A percentile compares a stretch with the other conserved stretches of the same genome.
These are phyloP conservation scores for Protomyces pachydermus DNA, from an alignment of 1,139 yeast species.

Conservation along the genomic window DNA sequence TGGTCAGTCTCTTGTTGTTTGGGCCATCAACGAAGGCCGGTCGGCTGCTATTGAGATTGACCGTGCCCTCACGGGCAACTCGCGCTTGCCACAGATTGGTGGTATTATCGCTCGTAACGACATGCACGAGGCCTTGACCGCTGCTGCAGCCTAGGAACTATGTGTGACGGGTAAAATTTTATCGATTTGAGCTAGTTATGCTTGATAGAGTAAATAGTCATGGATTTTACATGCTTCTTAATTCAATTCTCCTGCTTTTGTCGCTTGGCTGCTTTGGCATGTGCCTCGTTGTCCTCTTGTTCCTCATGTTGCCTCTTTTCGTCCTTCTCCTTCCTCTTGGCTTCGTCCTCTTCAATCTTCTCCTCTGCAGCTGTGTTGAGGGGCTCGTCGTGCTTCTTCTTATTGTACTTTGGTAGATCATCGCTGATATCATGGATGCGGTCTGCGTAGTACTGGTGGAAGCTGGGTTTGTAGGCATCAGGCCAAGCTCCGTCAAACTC, in stretches of 20 bases:
- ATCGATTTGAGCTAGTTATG: background rate
- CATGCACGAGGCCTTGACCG: background rate
- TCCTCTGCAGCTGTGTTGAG: slow-evolving; percentile 9
- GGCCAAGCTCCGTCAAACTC: slow-evolving; percentile 13
- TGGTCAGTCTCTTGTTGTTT: slow-evolving; percentile 95
- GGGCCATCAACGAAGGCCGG: slow-evolving; percentile 99
- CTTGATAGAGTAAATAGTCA: background rate
- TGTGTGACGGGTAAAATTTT: background rate
- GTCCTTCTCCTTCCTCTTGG: slow-evolving; percentile 26
- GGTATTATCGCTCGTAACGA: slow-evolving; percentile 47
- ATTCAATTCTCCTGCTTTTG: background rate
- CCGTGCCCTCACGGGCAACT: slow-evolving; percentile 64
- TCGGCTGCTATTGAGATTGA: slow-evolving; percentile 97
- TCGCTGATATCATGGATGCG: slow-evolving; percentile 9
- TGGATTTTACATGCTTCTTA: background rate
- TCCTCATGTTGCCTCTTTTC: slow-evolving; percentile 26
- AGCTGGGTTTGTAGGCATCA: slow-evolving; percentile 12
- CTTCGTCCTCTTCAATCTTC: background rate
- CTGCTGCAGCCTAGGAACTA: background rate
- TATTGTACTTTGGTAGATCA: slow-evolving; percentile 18
- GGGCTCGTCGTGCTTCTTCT: slow-evolving; percentile 10
- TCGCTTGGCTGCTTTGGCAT: background rate
- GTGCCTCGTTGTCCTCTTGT: slow-evolving; percentile 20
- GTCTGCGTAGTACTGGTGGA: slow-evolving; percentile 21
- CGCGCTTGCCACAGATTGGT: slow-evolving; percentile 90